Evolutionary conservation across 2,329 filamentous ascomycete genomes (phyloP).

Genomic region (Sporothrix curviconia): DNA sequence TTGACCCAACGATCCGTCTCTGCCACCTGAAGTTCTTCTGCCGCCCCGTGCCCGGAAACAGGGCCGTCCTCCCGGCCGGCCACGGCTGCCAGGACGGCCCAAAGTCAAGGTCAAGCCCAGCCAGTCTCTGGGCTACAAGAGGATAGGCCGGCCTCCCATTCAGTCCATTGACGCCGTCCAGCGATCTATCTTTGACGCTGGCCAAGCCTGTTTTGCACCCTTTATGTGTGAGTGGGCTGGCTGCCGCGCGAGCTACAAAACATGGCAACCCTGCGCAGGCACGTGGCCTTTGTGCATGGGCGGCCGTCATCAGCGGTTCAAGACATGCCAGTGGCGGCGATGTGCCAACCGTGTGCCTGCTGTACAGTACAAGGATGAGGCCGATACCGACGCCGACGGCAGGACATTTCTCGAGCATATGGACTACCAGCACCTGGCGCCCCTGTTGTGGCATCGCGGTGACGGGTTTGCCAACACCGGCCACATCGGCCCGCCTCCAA

Average conservation of each 20-base stretch:
- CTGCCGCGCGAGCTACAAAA: conserved; percentile 59
- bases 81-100: neutral
- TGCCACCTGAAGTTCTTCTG: conserved; percentile 9
- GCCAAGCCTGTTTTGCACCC: conserved; percentile 39
- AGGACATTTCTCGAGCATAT: conserved; percentile 43
- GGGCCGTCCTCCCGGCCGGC: conserved; percentile 12
- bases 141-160: conserved; percentile 32
- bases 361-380: conserved; percentile 10
- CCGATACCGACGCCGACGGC: conserved; percentile 10
- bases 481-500: conserved; percentile 5
- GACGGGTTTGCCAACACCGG: conserved; percentile 47
- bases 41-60: conserved; percentile 11
- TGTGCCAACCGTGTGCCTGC: conserved; percentile 28
- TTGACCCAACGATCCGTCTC: conserved; percentile 7
- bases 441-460: conserved; percentile 51
- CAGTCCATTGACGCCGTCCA: conserved; percentile 24
- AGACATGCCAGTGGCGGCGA: conserved; percentile 34
- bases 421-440: conserved; percentile 46
- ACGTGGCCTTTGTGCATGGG: conserved; percentile 46
- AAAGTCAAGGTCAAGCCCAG: neutral
- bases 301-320: conserved; percentile 5
- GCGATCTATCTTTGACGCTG: conserved; percentile 35
- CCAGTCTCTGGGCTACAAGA: conserved; percentile 4
- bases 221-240: conserved; percentile 55
- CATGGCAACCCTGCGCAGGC: conserved; percentile 49